phyloP scores from a whole-genome alignment of 2,329 filamentous ascomycete species.

The Arthrobotrys iridis region DNA sequence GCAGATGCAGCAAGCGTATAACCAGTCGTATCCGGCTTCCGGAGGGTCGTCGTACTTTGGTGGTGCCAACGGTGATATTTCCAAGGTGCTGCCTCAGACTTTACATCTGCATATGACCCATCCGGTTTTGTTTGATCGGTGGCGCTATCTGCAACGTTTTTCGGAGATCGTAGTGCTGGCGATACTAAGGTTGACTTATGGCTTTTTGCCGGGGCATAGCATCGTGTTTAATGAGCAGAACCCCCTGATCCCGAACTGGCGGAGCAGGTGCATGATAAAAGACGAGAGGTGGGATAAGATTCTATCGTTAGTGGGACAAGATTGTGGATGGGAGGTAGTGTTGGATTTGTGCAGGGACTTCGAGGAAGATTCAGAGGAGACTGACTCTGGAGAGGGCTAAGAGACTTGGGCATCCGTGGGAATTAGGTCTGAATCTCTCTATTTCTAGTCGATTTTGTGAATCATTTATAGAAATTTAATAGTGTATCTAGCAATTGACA shows the following conservation, averaged over 20 bases:
- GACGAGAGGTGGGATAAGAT: conserved; percentile 41
- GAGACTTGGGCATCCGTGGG: not conserved
- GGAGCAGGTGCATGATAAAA: conserved; percentile 40
- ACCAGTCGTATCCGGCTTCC: not conserved
- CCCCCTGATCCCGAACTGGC: conserved; percentile 35
- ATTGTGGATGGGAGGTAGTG: conserved; percentile 42
- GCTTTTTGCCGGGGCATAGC: conserved; percentile 9
- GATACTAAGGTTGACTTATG: conserved; percentile 25
- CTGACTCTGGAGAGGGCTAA: conserved; percentile 21
- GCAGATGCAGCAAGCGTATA: conserved; percentile 5
- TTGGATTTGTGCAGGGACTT: conserved; percentile 29
- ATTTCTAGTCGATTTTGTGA: too few relatives aligned
- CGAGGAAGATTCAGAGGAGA: conserved; percentile 27
- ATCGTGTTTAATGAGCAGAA: conserved; percentile 29
- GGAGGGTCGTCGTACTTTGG: conserved; percentile 17
- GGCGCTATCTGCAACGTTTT: conserved; percentile 38
- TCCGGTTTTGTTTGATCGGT: conserved; percentile 38
- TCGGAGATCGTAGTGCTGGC: conserved; percentile 44
- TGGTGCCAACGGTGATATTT: conserved; percentile 8
- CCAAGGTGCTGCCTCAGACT: conserved; percentile 17
- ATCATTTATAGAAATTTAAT: too few relatives aligned
- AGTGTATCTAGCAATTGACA: too few relatives aligned
- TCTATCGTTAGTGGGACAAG: conserved; percentile 21
- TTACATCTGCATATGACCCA: conserved; percentile 36
- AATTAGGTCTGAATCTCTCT: not conserved